phyloP scores from a whole-genome alignment of 2,329 filamentous ascomycete species.

The Pestalotiopsis sp. region DNA sequence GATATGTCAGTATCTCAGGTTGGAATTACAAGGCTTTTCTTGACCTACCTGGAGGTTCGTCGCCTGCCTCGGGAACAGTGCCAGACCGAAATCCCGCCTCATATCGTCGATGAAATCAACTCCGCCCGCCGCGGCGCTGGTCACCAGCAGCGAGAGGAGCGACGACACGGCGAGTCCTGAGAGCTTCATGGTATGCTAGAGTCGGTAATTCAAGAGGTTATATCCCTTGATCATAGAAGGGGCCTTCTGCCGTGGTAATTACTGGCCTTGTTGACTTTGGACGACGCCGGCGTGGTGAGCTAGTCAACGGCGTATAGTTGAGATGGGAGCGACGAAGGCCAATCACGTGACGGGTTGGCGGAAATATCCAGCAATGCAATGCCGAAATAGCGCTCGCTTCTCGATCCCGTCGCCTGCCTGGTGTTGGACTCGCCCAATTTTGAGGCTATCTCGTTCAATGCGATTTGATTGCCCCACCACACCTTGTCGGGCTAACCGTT shows the following conservation, averaged over 20 bases:
- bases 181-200: slow-evolving; percentile 11
- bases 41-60: slow-evolving; percentile 36
- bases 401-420: not conserved
- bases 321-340: too few relatives aligned
- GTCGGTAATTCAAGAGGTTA: too few relatives aligned
- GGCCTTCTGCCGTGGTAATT: not conserved
- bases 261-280: not conserved
- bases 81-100: slow-evolving; percentile 36
- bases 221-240: not conserved
- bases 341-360: too few relatives aligned
- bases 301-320: too few relatives aligned
- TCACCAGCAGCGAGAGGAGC: slow-evolving; percentile 3
- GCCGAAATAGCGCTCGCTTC: not conserved
- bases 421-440: not conserved
- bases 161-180: not conserved
- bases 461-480: too few relatives aligned
- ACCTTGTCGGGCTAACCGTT: too few relatives aligned
- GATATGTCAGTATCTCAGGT: not conserved
- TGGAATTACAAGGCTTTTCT: not conserved
- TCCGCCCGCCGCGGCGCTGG: slow-evolving; percentile 14
- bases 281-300: too few relatives aligned
- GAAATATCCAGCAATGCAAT: too few relatives aligned
- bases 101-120: slow-evolving; percentile 31
- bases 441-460: not conserved
- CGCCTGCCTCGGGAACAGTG: slow-evolving; percentile 31